Evolutionary conservation across 768 basidiomycete genomes (phyloP).

Genomic region (Pholiota microspora): DNA sequence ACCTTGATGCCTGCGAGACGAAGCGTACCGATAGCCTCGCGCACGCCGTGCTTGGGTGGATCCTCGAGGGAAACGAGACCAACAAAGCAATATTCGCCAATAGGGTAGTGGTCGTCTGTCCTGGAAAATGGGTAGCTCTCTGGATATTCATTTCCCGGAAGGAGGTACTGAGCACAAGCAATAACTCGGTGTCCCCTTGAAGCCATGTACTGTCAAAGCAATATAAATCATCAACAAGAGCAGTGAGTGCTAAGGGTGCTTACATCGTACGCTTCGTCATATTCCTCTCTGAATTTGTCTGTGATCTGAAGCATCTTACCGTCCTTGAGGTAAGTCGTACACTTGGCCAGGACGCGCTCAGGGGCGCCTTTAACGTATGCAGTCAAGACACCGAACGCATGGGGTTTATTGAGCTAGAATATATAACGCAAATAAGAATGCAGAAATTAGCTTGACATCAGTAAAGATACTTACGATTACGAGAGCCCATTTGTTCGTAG

Average conservation of each 20-base stretch:
- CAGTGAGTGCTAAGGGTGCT: slow-evolving; percentile 14
- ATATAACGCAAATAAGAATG: slow-evolving; percentile 1
- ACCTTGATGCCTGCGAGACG: slow-evolving; percentile 72
- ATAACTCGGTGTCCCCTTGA: slow-evolving; percentile 76
- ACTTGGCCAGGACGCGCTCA: slow-evolving; percentile 65
- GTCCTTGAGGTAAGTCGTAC: slow-evolving; percentile 56
- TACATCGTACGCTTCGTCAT: slow-evolving; percentile 64
- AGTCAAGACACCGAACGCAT: slow-evolving; percentile 45
- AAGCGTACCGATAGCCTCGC: slow-evolving; percentile 69
- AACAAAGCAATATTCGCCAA: slow-evolving; percentile 57
- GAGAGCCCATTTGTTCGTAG: slow-evolving; percentile 72
- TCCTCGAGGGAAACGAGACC: slow-evolving; percentile 68
- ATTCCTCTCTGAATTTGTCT: slow-evolving; percentile 49
- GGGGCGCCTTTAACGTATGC: slow-evolving; percentile 70
- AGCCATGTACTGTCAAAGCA: slow-evolving; percentile 58
- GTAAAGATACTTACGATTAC: slow-evolving; percentile 47
- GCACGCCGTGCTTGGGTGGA: slow-evolving; percentile 69
- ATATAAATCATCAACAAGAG: slow-evolving; percentile 1
- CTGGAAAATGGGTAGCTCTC: slow-evolving; percentile 50
- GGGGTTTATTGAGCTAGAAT: slow-evolving; percentile 52
- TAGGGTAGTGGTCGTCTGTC: slow-evolving; percentile 52
- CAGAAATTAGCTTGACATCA: background rate
- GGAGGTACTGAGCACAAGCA: slow-evolving; percentile 63
- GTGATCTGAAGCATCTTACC: slow-evolving; percentile 47
- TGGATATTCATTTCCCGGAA: slow-evolving; percentile 48